Conservation (phyloP, 192 early-diverging fungal species). For the Piromyces sp. region DNA sequence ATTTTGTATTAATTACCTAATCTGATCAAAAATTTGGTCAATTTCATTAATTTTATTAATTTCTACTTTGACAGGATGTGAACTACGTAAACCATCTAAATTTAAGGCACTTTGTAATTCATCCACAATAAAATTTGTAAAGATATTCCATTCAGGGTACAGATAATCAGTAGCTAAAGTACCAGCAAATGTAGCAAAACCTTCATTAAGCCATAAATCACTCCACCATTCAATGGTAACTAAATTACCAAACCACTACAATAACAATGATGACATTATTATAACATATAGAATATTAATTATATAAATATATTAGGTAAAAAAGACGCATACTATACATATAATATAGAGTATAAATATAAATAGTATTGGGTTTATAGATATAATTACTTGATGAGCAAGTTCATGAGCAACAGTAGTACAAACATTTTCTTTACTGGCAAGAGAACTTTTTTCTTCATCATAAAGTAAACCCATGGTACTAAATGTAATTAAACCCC, state of each 20-base stretch:
- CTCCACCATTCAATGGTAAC: conserved; percentile 96
- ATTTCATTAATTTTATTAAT: conserved; percentile 71
- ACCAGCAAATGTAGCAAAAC: conserved; percentile 93
- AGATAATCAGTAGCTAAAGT: conserved; percentile 70
- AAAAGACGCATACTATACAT: too few species aligned
- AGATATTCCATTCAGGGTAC: conserved; percentile 91
- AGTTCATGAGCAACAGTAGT: conserved; percentile 86
- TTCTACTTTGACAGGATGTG: conserved; percentile 82
- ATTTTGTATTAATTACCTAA: too few species aligned
- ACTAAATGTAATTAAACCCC: conserved; percentile 88
- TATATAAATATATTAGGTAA: too few species aligned
- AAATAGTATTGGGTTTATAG: too few species aligned
- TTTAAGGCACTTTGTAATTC: conserved; percentile 60
- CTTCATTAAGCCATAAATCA: conserved; percentile 90
- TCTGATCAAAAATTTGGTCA: conserved; percentile 73
- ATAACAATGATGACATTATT: neutral
- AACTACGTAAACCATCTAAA: conserved; percentile 66
- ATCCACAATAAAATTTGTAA: conserved; percentile 67
- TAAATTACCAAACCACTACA: conserved; percentile 64
- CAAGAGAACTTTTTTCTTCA: conserved; percentile 50
- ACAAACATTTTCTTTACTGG: conserved; percentile 64
- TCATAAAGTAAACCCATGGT: conserved; percentile 71
- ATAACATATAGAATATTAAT: neutral
- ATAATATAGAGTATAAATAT: too few species aligned
- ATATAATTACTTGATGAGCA: conserved; percentile 48